phyloP scores from a whole-genome alignment of 805 yeast species.

The Priceomyces carsonii region DNA sequence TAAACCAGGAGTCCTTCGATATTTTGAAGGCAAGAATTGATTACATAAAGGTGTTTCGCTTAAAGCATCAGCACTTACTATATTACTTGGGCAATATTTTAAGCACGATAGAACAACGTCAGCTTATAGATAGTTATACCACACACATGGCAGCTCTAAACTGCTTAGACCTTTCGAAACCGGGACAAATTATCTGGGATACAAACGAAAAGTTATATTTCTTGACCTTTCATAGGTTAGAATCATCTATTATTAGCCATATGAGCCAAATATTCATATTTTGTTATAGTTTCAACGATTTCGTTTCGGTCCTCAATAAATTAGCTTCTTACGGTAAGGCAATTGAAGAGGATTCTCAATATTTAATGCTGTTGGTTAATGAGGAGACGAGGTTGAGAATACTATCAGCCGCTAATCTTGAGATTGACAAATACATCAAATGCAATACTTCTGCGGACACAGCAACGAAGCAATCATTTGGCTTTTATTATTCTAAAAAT shows the following conservation, averaged over 20 bases:
- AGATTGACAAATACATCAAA: conserved; percentile 20
- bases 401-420: conserved; percentile 27
- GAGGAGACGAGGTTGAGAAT: conserved; percentile 37
- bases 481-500: not conserved
- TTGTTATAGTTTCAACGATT: conserved; percentile 30
- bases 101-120: conserved; percentile 11
- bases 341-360: conserved; percentile 11
- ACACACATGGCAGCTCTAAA: conserved; percentile 26
- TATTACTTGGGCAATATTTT: conserved; percentile 26
- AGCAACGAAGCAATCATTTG: conserved; percentile 3
- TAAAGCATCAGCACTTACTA: conserved; percentile 52
- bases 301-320: conserved; percentile 22
- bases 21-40: conserved; percentile 44
- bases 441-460: conserved; percentile 11
- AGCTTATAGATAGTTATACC: conserved; percentile 28
- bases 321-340: conserved; percentile 13
- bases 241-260: conserved; percentile 18
- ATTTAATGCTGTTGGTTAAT: conserved; percentile 27
- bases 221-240: conserved; percentile 19
- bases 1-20: conserved; percentile 42
- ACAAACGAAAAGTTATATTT: conserved; percentile 28
- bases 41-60: conserved; percentile 47
- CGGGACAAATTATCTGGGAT: conserved; percentile 29
- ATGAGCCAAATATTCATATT: conserved; percentile 25
- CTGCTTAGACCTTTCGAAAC: conserved; percentile 33